phyloP scores from a whole-genome alignment of 83 land plant species.

The Thuja plicata region DNA sequence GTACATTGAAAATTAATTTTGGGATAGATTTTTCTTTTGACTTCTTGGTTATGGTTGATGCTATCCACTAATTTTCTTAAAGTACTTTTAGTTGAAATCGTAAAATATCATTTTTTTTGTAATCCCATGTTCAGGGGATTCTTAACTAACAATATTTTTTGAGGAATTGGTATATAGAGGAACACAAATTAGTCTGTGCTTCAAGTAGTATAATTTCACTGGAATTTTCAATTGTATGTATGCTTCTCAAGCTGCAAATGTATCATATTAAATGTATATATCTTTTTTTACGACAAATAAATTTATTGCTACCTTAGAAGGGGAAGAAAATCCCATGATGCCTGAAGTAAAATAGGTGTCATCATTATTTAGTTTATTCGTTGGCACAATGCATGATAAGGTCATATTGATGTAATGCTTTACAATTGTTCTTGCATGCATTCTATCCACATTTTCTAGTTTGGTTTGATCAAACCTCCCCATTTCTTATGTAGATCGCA shows the following conservation, averaged over 20 bases:
- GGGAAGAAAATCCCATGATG: neutral
- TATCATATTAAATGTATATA: neutral
- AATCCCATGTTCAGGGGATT: constrained; percentile 17
- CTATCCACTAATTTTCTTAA: constrained; percentile 2
- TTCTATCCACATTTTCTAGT: neutral
- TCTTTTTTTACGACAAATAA: neutral
- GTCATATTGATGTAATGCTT: neutral
- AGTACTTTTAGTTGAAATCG: constrained; percentile 8
- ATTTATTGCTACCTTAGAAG: neutral
- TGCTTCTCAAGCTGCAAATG: constrained; percentile 15
- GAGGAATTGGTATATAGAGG: constrained; percentile 1
- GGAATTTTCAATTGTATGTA: constrained; percentile 4
- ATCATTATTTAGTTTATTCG: neutral
- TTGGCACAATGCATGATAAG: constrained; percentile 1
- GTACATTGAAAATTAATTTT: constrained; percentile 14
- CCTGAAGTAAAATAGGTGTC: neutral
- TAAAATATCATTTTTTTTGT: constrained; percentile 16
- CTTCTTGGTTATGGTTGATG: constrained; percentile 11
- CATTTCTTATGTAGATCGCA: neutral
- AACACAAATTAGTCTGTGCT: constrained; percentile 7
- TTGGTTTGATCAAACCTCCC: neutral
- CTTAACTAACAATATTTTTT: constrained; percentile 3
- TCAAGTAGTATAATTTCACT: neutral
- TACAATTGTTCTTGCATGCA: neutral
- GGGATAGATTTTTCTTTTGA: constrained; percentile 10